Percentiles rank a stretch among this genome's conserved stretches.
Evolutionary conservation across 805 yeast genomes (phyloP).

Genomic region (Candida berthetii): DNA sequence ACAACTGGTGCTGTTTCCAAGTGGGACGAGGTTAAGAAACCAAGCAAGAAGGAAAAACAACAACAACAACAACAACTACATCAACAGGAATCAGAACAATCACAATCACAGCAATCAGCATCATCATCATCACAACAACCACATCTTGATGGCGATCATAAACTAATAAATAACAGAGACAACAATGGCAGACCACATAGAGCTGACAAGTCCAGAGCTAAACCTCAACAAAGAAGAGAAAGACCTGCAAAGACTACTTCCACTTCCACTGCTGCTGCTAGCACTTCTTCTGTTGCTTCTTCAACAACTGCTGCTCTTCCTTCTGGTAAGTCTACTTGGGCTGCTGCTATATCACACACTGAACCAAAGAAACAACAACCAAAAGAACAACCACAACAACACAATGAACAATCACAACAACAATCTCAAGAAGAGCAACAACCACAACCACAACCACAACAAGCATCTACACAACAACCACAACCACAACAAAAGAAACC

Average conservation of each 20-base stretch:
- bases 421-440: constrained; percentile 7
- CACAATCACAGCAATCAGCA: constrained; percentile 13
- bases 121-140: constrained; percentile 7
- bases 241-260: constrained; percentile 7
- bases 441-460: constrained; percentile 7
- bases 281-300: constrained; percentile 9
- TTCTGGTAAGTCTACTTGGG: constrained; percentile 20
- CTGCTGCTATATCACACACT: constrained; percentile 15
- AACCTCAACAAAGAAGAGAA: constrained; percentile 1
- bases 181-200: constrained; percentile 6
- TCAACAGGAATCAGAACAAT: constrained; percentile 10
- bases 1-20: constrained; percentile 84
- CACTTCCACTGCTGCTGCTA: constrained; percentile 13
- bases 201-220: constrained; percentile 11
- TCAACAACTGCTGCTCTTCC: constrained; percentile 9
- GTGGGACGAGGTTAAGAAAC: constrained; percentile 89
- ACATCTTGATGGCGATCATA: constrained; percentile 1
- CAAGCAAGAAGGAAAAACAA: constrained; percentile 50
- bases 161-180: not conserved
- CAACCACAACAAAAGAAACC: constrained; percentile 8
- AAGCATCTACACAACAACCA: constrained; percentile 4
- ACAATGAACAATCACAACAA: not conserved
- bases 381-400: not conserved
- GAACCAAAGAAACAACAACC: constrained; percentile 16
- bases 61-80: constrained; percentile 17